Percentiles rank a stretch among this genome's conserved stretches.
Evolutionary conservation across 2,329 filamentous ascomycete genomes (phyloP).

Genomic region (Epichloe sylvatica): DNA sequence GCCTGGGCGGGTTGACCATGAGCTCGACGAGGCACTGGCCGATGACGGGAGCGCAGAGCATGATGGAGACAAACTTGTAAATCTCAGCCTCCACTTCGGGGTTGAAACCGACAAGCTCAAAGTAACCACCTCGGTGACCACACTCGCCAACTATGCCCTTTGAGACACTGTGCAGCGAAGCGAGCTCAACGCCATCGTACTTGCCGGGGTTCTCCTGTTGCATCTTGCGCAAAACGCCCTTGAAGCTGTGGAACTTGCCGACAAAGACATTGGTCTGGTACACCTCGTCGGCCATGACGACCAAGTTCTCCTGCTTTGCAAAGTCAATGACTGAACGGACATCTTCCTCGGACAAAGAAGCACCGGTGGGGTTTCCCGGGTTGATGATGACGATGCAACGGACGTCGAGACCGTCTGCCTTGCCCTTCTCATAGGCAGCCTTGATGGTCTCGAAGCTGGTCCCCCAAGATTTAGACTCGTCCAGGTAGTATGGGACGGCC

Average conservation of each 20-base stretch:
- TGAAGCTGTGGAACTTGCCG: constrained; percentile 92
- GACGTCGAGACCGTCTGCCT: constrained; percentile 66
- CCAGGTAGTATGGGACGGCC: constrained; percentile 85
- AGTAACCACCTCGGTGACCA: constrained; percentile 93
- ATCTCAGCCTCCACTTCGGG: constrained; percentile 76
- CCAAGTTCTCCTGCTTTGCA: constrained; percentile 70
- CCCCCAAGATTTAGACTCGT: constrained; percentile 76
- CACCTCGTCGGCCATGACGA: constrained; percentile 90
- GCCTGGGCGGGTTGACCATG: constrained; percentile 88
- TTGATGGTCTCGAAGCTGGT: constrained; percentile 73
- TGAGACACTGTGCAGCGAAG: constrained; percentile 81
- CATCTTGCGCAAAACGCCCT: constrained; percentile 67
- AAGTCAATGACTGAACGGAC: constrained; percentile 77
- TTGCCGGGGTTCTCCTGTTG: constrained; percentile 61
- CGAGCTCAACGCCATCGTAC: constrained; percentile 78
- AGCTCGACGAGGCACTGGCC: constrained; percentile 93
- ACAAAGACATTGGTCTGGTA: constrained; percentile 98
- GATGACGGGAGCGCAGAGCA: constrained; percentile 86
- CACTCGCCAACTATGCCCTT: constrained; percentile 99
- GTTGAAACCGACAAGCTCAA: constrained; percentile 87
- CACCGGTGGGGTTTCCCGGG: constrained; percentile 92
- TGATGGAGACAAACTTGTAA: constrained; percentile 98
- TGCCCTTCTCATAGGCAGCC: constrained; percentile 58
- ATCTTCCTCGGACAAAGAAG: constrained; percentile 64
- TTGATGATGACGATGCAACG: constrained; percentile 95